Base-by-base conservation (phyloP, 2,329 filamentous ascomycete species). In the Hymenotorrendiella dingleyae region DNA sequence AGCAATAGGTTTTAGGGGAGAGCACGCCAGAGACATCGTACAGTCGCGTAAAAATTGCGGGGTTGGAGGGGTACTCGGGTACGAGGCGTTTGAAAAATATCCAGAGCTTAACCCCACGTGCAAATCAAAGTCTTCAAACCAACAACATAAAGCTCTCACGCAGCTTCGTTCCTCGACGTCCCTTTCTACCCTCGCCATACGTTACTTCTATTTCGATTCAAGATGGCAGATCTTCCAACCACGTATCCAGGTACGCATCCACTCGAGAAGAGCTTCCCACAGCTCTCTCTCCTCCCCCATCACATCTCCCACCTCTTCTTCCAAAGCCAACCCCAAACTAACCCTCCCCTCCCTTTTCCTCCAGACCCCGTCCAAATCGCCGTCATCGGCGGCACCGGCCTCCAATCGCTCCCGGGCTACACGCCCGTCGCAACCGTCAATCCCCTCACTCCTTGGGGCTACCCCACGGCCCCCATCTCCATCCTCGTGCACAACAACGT, bases 361-460 rank as follows among this genome's bases (percentile, higher is more conserved):
- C 23, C 46, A 84, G 82, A 73, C 41, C 76, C 82, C 41, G 82
- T 94, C 58, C 79, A 82, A 55, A 93, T 96, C 60, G 91, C 85
- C 63, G 85, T 94, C 42, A 89, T 95, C 55, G 90, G 90, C 65
- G 93, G 93, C 57, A 98, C 93, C 28, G 93, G 93, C 42, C 84
- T 98, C 50, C 81, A 84, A 64, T 82, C 87, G 55, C 84, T 98
- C 54, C 83, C 88, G 21, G 83, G 84, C 66, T 97, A 93, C 73
- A 83, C 80, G 16, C 86, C 88, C 59, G 82, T 94, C 49, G 90
- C 91, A 20, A 76, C 77, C 21, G 70, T 98, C 55, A 82, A 81
- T 56, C 72, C 86, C 42, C 65, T 72, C 28, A 98, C 93, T 8
- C 93, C 93, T 23, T 98, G 93, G 93, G 93, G 93, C 57, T 64